Conservation (phyloP, 163 green algal genomes). For the Smithsoniella earleae region DNA sequence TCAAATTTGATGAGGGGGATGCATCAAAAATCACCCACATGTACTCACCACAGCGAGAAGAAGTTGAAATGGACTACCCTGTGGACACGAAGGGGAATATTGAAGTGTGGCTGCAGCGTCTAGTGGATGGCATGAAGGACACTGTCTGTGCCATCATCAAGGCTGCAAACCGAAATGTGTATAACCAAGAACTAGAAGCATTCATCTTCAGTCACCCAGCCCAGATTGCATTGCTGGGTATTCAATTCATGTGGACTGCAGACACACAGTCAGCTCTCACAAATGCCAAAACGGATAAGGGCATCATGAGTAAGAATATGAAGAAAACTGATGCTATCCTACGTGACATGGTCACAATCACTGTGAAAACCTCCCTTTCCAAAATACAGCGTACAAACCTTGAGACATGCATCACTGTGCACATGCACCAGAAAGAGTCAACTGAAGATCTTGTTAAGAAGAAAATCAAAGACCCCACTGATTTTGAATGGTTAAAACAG, state of each 20-base stretch:
- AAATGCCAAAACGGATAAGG: slow-evolving; percentile 72
- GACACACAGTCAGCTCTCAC: slow-evolving; percentile 73
- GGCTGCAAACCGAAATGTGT: slow-evolving; percentile 63
- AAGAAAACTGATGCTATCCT: slow-evolving; percentile 71
- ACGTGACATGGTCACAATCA: slow-evolving; percentile 77
- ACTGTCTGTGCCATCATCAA: slow-evolving; percentile 65
- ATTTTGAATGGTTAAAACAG: slow-evolving; percentile 96
- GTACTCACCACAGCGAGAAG: slow-evolving; percentile 20
- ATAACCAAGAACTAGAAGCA: slow-evolving; percentile 57
- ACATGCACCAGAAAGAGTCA: slow-evolving; percentile 93
- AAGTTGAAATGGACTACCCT: slow-evolving; percentile 25
- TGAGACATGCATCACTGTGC: slow-evolving; percentile 92
- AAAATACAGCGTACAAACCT: slow-evolving; percentile 78
- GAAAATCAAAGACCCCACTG: slow-evolving; percentile 70
- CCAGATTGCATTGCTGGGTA: slow-evolving; percentile 74
- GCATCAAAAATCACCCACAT: slow-evolving; percentile 40
- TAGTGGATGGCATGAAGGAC: slow-evolving; percentile 87
- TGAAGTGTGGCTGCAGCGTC: slow-evolving; percentile 83
- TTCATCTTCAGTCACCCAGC: slow-evolving; percentile 86
- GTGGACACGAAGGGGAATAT: slow-evolving; percentile 38
- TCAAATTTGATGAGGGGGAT: slow-evolving; percentile 70
- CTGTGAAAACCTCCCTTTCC: slow-evolving; percentile 63
- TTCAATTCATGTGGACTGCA: slow-evolving; percentile 92
- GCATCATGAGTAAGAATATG: slow-evolving; percentile 68
- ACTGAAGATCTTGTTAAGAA: slow-evolving; percentile 79